Conservation (phyloP, 805 yeast species). For the Komagataella phaffii region DNA sequence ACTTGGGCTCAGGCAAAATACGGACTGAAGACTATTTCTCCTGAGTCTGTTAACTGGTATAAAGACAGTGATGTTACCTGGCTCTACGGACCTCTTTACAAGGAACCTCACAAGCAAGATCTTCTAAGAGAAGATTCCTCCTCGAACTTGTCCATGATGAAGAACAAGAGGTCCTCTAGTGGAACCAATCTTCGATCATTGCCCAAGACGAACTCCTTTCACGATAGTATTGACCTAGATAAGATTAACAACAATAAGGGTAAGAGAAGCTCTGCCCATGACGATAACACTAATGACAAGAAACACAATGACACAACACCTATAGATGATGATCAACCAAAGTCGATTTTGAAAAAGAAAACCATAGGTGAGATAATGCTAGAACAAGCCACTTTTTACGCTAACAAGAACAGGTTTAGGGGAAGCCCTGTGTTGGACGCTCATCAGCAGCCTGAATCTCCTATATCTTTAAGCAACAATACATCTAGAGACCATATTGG, state of each 20-base stretch:
- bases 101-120: constrained; percentile 14
- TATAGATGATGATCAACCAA: constrained; percentile 20
- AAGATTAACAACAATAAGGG: neutral
- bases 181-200: neutral
- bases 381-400: constrained; percentile 28
- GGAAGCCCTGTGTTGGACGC: constrained; percentile 21
- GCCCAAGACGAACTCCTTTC: neutral
- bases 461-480: neutral
- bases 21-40: constrained; percentile 65
- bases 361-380: constrained; percentile 75
- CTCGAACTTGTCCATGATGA: neutral
- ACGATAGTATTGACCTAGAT: neutral
- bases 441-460: neutral
- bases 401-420: constrained; percentile 12
- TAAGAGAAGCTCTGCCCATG: neutral
- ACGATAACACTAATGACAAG: neutral
- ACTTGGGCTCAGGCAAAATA: constrained; percentile 89
- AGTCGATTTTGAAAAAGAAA: constrained; percentile 82
- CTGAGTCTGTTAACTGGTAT: constrained; percentile 89
- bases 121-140: constrained; percentile 21
- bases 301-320: neutral
- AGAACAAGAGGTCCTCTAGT: neutral
- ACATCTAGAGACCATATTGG: neutral
- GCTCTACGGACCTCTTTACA: constrained; percentile 79
- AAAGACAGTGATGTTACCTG: constrained; percentile 96